phyloP scores from a whole-genome alignment of 192 early-diverging fungal species.

The Lobosporangium transversale region DNA sequence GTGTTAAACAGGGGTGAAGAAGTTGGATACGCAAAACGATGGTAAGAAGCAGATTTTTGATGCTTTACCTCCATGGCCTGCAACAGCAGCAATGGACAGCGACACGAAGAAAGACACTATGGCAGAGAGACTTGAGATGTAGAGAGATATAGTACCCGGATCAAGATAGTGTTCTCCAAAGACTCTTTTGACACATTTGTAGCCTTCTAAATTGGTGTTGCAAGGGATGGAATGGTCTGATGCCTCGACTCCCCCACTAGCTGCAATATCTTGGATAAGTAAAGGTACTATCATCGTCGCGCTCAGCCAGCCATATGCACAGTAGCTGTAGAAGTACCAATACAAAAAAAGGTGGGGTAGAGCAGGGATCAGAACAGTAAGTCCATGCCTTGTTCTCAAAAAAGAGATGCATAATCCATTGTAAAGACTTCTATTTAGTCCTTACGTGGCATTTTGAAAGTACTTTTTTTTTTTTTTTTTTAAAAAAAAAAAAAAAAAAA shows the following conservation, averaged over 20 bases:
- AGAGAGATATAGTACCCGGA: constrained; percentile 49
- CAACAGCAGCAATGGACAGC: constrained; percentile 53
- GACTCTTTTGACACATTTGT: constrained; percentile 37
- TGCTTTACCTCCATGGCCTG: constrained; percentile 47
- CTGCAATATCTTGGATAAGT: constrained; percentile 33
- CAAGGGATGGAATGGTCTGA: constrained; percentile 21
- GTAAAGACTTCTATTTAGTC: too few relatives aligned
- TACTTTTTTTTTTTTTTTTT: too few relatives aligned
- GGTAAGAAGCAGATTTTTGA: neutral
- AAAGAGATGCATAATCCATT: too few relatives aligned
- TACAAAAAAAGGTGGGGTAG: neutral
- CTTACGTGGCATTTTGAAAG: constrained; percentile 51
- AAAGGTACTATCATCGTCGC: constrained; percentile 44
- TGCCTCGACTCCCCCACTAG: constrained; percentile 25
- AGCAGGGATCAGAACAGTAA: too few relatives aligned
- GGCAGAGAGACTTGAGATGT: constrained; percentile 48
- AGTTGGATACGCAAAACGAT: neutral
- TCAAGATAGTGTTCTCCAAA: constrained; percentile 44
- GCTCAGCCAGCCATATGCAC: constrained; percentile 45
- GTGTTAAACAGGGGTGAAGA: neutral
- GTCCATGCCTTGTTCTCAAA: too few relatives aligned
- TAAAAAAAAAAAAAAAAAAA: neutral
- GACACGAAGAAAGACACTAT: constrained; percentile 53
- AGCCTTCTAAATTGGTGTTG: constrained; percentile 11
- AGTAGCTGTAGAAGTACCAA: constrained; percentile 12